Evolutionary conservation across 176 grass and related monocot species (phyloP).

Genomic region (Coix lacrymajobi): DNA sequence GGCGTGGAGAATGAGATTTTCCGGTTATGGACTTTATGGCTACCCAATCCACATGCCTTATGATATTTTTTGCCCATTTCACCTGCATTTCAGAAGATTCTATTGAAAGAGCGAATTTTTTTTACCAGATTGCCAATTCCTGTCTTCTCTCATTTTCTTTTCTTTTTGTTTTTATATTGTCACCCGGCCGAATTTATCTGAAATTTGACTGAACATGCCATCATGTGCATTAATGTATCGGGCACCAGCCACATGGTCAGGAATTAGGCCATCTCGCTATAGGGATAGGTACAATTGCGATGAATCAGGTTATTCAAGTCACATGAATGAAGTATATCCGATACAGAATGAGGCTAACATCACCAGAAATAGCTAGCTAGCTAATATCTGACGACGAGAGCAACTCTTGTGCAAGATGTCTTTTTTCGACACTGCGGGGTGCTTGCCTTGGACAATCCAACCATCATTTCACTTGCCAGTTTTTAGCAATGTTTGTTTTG

Average conservation of each 20-base stretch:
- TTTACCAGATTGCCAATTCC: neutral
- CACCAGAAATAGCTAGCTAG: neutral
- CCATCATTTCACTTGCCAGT: neutral
- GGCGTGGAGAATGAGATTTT: neutral
- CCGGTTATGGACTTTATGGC: neutral
- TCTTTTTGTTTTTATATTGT: too few relatives aligned
- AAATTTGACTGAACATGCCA: neutral
- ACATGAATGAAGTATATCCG: neutral
- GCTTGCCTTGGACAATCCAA: neutral
- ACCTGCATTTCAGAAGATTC: neutral
- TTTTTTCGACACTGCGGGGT: too few relatives aligned
- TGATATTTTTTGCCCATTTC: neutral
- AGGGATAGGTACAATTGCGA: neutral
- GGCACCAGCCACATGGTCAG: too few relatives aligned
- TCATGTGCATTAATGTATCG: neutral
- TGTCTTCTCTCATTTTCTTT: neutral
- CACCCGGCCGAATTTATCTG: neutral
- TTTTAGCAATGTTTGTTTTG: too few relatives aligned
- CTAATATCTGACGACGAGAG: neutral
- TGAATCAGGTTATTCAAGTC: neutral
- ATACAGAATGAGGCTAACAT: neutral
- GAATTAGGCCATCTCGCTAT: neutral
- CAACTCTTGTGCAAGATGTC: too few relatives aligned
- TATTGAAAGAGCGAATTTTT: neutral
- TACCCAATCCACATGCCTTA: neutral